Evolutionary conservation across 176 grass and related monocot species (phyloP).

Genomic region (Aegilops sharonensis): DNA sequence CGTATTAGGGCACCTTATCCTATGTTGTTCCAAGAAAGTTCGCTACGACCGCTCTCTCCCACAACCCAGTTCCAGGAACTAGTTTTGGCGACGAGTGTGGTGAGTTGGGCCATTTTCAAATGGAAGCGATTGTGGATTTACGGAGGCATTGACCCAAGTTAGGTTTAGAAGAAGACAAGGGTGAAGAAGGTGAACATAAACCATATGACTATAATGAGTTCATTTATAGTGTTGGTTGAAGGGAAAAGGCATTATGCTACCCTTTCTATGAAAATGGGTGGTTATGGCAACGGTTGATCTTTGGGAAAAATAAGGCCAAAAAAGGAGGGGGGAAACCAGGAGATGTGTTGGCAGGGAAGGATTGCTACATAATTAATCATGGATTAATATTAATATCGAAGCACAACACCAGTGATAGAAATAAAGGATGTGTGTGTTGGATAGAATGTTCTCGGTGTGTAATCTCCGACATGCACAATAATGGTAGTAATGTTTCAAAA

Average conservation of each 20-base stretch:
- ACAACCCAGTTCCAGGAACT: not conserved
- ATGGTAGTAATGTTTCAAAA: not conserved
- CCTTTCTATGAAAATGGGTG: not conserved
- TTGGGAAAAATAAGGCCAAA: not conserved
- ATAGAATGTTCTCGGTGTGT: not conserved
- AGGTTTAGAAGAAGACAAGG: not conserved
- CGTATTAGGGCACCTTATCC: not conserved
- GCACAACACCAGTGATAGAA: not conserved
- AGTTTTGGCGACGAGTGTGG: too few relatives aligned
- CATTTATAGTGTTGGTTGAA: not conserved
- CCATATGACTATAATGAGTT: not conserved
- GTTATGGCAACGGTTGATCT: not conserved
- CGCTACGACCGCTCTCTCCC: not conserved
- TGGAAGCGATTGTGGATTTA: too few relatives aligned
- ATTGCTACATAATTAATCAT: not conserved
- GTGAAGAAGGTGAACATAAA: not conserved
- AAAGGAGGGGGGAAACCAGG: not conserved
- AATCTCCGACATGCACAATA: too few relatives aligned
- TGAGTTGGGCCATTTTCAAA: too few relatives aligned
- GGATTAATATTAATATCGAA: not conserved
- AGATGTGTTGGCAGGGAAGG: not conserved
- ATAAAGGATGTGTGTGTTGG: not conserved
- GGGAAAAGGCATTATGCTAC: not conserved
- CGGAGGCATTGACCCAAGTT: not conserved
- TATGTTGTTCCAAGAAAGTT: not conserved